Base-by-base conservation (phyloP, 2,329 filamentous ascomycete genomes). In the Pleomassaria siparia region DNA sequence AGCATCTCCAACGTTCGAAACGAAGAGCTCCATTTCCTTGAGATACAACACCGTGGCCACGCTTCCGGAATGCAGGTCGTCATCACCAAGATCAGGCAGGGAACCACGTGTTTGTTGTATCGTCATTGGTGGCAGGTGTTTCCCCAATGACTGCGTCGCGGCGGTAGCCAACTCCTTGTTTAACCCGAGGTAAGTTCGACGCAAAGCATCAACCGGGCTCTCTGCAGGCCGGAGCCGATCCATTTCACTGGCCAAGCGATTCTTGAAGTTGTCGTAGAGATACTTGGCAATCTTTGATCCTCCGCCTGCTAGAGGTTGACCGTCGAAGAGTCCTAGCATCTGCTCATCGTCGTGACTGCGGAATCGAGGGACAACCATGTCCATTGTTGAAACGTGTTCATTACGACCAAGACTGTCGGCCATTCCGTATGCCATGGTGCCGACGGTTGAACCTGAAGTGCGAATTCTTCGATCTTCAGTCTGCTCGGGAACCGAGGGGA, bases 211-310 rank as follows among this genome's bases (percentile, higher is more conserved):
- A 7, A 80, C 77, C 0, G 92, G 87, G 0, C 82, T 89, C 67
- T 97, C 94, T 24, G 82, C 76, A 25, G 80, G 72, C n/a, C 82
- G 76, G 60, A 95, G 69, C 48, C 78, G 82, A 55, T 89, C 90
- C 43, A 99, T 72, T 72, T 99, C 92, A 45, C 87, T 81, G 5
- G 83, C 82, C 62, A 99, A 94, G 13, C 90, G 87, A 50, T 87
- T 81, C 20, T 89, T 88, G 71, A 99, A 96, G 64, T 96, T 92
- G 73, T 99, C 94, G 66, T 99, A 92, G 24, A 99, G 76, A 63
- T 89, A 99, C 69, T 96, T 97, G 55, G 94, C 91, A 59, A 99
- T 89, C 74, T 95, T 95, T 53, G 91, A 96, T 35, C 94, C 95
- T 51, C 91, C 89, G 51, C 84, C 91, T 2, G 89, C 89, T 48